Evolutionary conservation across 306 rosid genomes (phyloP).

Genomic region (Sicyos edulis): DNA sequence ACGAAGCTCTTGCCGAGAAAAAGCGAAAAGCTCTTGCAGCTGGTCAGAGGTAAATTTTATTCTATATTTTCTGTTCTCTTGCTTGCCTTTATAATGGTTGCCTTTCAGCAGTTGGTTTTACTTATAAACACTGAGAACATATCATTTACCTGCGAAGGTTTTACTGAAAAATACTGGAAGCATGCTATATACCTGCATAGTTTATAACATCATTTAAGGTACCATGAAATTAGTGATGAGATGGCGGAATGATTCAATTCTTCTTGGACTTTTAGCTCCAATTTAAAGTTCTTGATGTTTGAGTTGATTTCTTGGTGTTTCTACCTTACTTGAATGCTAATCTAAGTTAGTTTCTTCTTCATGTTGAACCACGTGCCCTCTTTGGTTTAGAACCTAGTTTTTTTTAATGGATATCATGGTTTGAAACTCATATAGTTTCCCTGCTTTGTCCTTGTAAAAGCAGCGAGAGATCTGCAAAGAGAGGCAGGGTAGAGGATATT

Average conservation of each 20-base stretch:
- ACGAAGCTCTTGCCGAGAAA: constrained; percentile 59
- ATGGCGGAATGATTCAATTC: neutral
- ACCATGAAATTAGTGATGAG: neutral
- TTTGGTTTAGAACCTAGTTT: neutral
- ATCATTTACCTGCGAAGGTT: neutral
- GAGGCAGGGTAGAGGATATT: constrained; percentile 50
- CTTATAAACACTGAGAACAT: neutral
- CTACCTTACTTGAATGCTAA: constrained; percentile 1
- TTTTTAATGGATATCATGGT: neutral
- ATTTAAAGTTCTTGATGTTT: neutral
- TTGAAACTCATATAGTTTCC: neutral
- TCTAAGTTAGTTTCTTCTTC: neutral
- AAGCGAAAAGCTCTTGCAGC: constrained; percentile 50
- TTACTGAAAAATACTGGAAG: neutral
- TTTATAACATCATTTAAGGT: neutral
- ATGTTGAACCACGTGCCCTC: neutral
- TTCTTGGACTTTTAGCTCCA: constrained; percentile 6
- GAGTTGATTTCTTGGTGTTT: neutral
- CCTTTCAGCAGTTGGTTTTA: neutral
- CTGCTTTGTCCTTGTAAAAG: constrained; percentile 17
- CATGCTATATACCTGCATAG: neutral
- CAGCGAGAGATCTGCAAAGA: constrained; percentile 51
- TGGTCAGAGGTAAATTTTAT: constrained; percentile 27
- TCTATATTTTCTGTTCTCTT: neutral
- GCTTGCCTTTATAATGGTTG: neutral